Conservation (phyloP, 306 rosid genomes). For the Vicia sativa region DNA sequence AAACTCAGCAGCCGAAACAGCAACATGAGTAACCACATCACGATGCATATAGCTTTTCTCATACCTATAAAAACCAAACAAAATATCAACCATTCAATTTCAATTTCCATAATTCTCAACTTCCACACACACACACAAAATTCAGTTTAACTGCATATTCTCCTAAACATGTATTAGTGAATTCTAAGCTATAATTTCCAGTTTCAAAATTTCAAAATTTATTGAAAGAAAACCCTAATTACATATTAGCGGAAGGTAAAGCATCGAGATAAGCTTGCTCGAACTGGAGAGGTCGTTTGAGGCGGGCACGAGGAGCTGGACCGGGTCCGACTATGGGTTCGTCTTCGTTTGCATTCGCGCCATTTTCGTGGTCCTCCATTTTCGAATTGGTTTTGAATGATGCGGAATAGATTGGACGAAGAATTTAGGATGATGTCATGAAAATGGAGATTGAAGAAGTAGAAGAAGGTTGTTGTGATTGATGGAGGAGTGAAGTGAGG, state of each 20-base stretch:
- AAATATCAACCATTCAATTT: conserved; percentile 1
- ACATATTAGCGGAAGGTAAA: conserved; percentile 91
- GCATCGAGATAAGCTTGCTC: conserved; percentile 92
- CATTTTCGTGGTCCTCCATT: conserved; percentile 50
- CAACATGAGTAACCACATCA: conserved; percentile 93
- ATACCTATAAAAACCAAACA: conserved; percentile 57
- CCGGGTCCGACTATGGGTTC: conserved; percentile 74
- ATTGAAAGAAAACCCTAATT: conserved; percentile 37
- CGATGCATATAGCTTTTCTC: conserved; percentile 99
- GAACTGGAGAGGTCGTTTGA: conserved; percentile 94
- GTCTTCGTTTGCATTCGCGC: conserved; percentile 47
- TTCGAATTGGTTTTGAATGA: not conserved
- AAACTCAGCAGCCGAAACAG: conserved; percentile 86
- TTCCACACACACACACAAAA: not conserved
- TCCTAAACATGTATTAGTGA: not conserved
- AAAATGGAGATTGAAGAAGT: conserved; percentile 1
- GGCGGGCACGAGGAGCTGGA: conserved; percentile 78
- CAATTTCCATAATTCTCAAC: not conserved
- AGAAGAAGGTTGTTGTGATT: conserved; percentile 9
- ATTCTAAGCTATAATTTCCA: not conserved
- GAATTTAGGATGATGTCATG: not conserved
- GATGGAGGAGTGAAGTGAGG: not conserved
- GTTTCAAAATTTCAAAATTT: too few relatives aligned
- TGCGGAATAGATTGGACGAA: not conserved
- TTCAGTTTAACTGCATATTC: not conserved